These are phyloP conservation scores for Cadophora sp. DNA, from an alignment of 2,329 filamentous ascomycete species.

Conservation along the genomic window DNA sequence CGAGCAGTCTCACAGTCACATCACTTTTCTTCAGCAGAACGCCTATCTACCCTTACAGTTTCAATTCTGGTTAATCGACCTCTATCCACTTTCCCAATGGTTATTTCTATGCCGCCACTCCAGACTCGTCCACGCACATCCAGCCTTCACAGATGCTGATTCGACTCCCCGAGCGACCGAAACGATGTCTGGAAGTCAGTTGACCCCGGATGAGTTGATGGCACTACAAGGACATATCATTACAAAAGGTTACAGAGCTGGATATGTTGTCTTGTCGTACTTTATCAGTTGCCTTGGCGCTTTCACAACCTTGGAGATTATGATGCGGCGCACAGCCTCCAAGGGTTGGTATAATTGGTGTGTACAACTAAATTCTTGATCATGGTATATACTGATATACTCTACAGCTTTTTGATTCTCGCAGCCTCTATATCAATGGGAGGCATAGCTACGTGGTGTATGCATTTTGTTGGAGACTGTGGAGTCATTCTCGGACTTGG, in stretches of 20 bases:
- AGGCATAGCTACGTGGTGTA: slow-evolving; percentile 76
- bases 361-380: not conserved
- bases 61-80: not conserved
- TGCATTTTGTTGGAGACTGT: slow-evolving; percentile 85
- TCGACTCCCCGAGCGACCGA: not conserved
- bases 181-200: not conserved
- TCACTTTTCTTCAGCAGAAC: too few species aligned
- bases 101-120: not conserved
- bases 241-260: slow-evolving; percentile 47
- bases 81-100: not conserved
- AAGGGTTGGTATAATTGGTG: slow-evolving; percentile 74
- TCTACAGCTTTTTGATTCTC: slow-evolving; percentile 63
- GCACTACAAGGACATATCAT: slow-evolving; percentile 29
- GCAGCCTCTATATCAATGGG: slow-evolving; percentile 75
- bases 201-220: slow-evolving; percentile 1
- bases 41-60: not conserved
- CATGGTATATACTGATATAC: not conserved
- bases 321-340: slow-evolving; percentile 76
- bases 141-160: not conserved
- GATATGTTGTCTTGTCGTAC: slow-evolving; percentile 72
- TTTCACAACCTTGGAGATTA: slow-evolving; percentile 79
- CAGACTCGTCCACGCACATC: not conserved
- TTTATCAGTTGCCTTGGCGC: slow-evolving; percentile 77
- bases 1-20: not conserved
- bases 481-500: slow-evolving; percentile 75